Evolutionary conservation across 257 asterid genomes (phyloP).

Genomic region (Solanum pinnatisectum): DNA sequence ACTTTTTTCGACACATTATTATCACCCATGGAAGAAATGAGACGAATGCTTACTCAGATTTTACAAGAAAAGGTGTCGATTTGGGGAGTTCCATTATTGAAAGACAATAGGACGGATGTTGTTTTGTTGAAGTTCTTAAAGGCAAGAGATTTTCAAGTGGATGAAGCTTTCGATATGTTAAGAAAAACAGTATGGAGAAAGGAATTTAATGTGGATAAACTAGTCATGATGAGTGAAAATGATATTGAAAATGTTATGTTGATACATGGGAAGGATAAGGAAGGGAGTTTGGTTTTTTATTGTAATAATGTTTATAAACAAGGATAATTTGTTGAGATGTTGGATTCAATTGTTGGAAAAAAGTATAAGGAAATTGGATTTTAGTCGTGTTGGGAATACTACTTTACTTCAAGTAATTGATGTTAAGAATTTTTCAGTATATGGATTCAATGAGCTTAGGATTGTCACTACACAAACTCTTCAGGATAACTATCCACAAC

Average conservation of each 20-base stretch:
- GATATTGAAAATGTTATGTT: constrained; percentile 36
- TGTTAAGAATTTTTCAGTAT: constrained; percentile 54
- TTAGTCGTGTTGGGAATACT: constrained; percentile 37
- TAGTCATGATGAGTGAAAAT: constrained; percentile 30
- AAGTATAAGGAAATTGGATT: constrained; percentile 48
- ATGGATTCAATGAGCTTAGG: constrained; percentile 36
- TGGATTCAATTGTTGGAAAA: constrained; percentile 35
- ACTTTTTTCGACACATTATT: neutral
- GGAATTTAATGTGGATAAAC: constrained; percentile 37
- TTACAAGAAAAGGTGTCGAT: constrained; percentile 44
- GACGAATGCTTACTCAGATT: neutral
- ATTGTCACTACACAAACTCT: constrained; percentile 60
- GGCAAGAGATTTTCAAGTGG: constrained; percentile 56
- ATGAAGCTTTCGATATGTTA: constrained; percentile 51
- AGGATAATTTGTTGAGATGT: constrained; percentile 3
- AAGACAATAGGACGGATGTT: constrained; percentile 39
- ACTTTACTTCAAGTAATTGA: constrained; percentile 57
- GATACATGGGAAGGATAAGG: constrained; percentile 45
- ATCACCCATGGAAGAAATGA: neutral
- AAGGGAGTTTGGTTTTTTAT: constrained; percentile 52
- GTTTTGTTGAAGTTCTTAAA: constrained; percentile 54
- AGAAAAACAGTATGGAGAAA: constrained; percentile 52
- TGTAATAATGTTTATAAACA: constrained; percentile 51
- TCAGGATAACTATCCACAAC: constrained; percentile 52
- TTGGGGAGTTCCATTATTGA: constrained; percentile 25